These are phyloP conservation scores for Penicillium ochrochloron DNA, from an alignment of 495 filamentous ascomycete genomes.

Conservation along the genomic window DNA sequence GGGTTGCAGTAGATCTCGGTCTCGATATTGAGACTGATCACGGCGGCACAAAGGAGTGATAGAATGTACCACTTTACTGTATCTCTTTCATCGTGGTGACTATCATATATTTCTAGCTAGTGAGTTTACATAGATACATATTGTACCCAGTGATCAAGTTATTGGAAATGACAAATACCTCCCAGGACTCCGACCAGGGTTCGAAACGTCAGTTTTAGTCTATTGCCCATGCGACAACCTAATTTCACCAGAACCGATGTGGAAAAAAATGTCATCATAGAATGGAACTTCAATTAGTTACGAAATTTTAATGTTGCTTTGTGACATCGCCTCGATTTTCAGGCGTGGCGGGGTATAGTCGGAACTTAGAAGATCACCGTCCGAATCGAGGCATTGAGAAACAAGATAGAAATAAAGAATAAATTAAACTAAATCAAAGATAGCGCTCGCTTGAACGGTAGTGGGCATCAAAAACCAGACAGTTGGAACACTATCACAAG, in stretches of 20 bases:
- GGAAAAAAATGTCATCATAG: not conserved
- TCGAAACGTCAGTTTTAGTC: conserved; percentile 1
- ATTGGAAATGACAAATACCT: conserved; percentile 1
- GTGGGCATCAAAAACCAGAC: not conserved
- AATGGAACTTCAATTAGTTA: not conserved
- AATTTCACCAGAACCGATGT: not conserved
- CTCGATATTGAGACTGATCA: conserved; percentile 4
- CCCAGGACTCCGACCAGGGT: not conserved
- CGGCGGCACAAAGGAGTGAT: not conserved
- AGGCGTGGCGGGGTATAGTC: not conserved
- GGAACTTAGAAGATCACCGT: not conserved
- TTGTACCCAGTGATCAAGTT: not conserved
- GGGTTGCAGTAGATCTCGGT: not conserved
- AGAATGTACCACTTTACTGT: not conserved
- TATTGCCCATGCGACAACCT: conserved; percentile 1
- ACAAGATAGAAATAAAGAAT: not conserved
- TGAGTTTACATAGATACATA: not conserved
- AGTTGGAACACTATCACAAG: not conserved
- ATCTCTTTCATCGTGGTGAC: not conserved
- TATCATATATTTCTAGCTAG: not conserved
- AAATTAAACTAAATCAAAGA: not conserved
- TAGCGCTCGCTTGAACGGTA: not conserved
- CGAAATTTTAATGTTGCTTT: not conserved
- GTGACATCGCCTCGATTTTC: not conserved
- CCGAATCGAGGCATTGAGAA: not conserved